Evolutionary conservation across 495 filamentous ascomycete species (phyloP).

Genomic region (Penicillium bialowiezense): DNA sequence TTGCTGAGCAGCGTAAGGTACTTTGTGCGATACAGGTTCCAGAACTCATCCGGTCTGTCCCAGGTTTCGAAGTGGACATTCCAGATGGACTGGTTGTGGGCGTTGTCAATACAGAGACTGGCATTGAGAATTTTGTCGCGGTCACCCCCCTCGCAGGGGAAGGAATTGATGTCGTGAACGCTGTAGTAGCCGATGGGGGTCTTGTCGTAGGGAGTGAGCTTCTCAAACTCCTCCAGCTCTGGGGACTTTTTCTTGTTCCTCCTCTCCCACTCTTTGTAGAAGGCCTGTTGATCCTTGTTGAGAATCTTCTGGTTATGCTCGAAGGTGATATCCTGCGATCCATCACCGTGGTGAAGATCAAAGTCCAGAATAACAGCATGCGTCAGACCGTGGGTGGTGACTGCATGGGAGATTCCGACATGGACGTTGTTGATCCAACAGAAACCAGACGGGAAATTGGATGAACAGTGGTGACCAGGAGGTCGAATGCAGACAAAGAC

Average conservation of each 20-base stretch:
- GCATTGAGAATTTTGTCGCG: slow-evolving; percentile 87
- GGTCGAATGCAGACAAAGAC: slow-evolving; percentile 84
- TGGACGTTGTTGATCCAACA: slow-evolving; percentile 99
- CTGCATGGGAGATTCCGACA: slow-evolving; percentile 88
- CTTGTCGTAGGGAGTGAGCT: slow-evolving; percentile 65
- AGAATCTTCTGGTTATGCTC: slow-evolving; percentile 66
- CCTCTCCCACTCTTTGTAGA: neutral
- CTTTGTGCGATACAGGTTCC: slow-evolving; percentile 74
- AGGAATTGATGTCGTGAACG: slow-evolving; percentile 96
- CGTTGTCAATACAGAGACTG: slow-evolving; percentile 86
- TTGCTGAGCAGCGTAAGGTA: slow-evolving; percentile 77
- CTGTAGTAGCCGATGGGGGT: slow-evolving; percentile 92
- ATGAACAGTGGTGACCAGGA: slow-evolving; percentile 92
- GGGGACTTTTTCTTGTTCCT: neutral
- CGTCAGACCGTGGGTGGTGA: slow-evolving; percentile 76
- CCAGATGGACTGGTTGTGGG: slow-evolving; percentile 90
- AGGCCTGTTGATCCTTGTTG: slow-evolving; percentile 38
- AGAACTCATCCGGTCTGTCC: slow-evolving; percentile 69
- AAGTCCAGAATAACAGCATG: slow-evolving; percentile 97
- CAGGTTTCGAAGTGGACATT: slow-evolving; percentile 93
- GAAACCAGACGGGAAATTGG: slow-evolving; percentile 84
- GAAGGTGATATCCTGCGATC: slow-evolving; percentile 91
- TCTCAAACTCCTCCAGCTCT: neutral
- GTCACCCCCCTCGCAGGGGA: slow-evolving; percentile 88
- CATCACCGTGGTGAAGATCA: slow-evolving; percentile 95